Percentiles rank a stretch among this genome's conserved stretches.
Evolutionary conservation across 2,329 filamentous ascomycete genomes (phyloP).

Genomic region (Fusarium sp.): DNA sequence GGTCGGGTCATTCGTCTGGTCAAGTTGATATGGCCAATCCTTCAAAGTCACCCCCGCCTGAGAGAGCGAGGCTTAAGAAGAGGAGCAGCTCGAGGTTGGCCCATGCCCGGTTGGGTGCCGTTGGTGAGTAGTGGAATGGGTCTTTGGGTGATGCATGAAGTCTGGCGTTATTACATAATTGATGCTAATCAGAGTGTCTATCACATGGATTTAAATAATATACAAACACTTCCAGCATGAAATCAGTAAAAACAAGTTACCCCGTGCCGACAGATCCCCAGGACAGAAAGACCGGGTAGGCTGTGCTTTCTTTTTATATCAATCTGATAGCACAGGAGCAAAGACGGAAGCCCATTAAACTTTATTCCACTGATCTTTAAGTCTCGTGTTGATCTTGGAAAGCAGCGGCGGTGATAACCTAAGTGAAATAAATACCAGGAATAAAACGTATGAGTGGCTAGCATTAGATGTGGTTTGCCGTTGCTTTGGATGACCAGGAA

Average conservation of each 20-base stretch:
- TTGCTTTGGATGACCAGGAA: too few relatives aligned
- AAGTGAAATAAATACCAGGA: too few relatives aligned
- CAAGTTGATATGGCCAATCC: background rate
- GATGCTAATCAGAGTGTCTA: background rate
- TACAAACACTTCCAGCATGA: background rate
- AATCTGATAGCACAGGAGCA: too few relatives aligned
- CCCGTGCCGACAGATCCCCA: background rate
- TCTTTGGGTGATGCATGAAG: background rate
- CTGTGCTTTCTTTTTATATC: too few relatives aligned
- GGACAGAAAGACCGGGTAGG: too few relatives aligned
- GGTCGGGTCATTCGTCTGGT: background rate
- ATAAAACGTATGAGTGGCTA: too few relatives aligned
- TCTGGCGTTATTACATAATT: background rate
- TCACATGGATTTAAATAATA: background rate
- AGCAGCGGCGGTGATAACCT: too few relatives aligned
- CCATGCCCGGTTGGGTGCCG: conserved; percentile 22
- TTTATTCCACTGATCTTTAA: too few relatives aligned
- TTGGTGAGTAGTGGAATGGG: conserved; percentile 23
- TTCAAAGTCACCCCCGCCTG: conserved; percentile 6
- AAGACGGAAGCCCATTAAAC: too few relatives aligned
- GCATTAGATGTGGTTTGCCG: too few relatives aligned
- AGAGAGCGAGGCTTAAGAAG: conserved; percentile 39
- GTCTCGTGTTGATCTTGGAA: too few relatives aligned
- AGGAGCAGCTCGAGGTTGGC: conserved; percentile 35
- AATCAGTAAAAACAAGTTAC: background rate